phyloP scores from a whole-genome alignment of 805 yeast genomes.

The Yarrowia keelungensis region DNA sequence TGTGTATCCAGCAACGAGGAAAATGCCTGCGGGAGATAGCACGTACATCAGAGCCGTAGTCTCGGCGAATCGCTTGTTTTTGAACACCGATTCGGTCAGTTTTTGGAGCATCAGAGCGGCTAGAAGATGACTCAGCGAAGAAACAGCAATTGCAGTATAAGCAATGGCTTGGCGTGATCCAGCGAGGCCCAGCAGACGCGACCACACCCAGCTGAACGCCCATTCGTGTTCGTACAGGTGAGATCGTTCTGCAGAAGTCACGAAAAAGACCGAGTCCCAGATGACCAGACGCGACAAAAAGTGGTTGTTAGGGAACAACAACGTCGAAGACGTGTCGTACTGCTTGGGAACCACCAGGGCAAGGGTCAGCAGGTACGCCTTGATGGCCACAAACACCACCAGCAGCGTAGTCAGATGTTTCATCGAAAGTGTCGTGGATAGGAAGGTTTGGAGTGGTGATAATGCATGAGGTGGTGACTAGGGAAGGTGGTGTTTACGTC shows the following conservation, averaged over 20 bases:
- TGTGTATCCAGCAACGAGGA: constrained; percentile 73
- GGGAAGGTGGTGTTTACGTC: too few relatives aligned
- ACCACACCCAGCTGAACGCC: constrained; percentile 87
- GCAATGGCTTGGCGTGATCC: constrained; percentile 45
- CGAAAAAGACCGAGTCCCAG: constrained; percentile 89
- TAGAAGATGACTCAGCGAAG: constrained; percentile 61
- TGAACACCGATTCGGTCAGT: constrained; percentile 52
- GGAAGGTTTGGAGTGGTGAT: background rate
- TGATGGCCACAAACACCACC: constrained; percentile 19
- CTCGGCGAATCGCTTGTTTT: constrained; percentile 46
- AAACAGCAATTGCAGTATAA: constrained; percentile 56
- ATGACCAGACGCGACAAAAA: constrained; percentile 55
- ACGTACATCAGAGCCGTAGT: constrained; percentile 58
- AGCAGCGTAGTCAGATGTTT: constrained; percentile 15
- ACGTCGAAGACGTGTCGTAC: constrained; percentile 25
- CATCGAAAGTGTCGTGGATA: background rate
- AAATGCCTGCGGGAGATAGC: constrained; percentile 82
- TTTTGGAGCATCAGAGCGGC: constrained; percentile 59
- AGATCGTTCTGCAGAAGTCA: constrained; percentile 60
- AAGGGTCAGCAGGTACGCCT: constrained; percentile 9
- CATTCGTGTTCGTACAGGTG: constrained; percentile 83
- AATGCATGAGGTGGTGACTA: background rate
- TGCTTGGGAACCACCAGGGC: constrained; percentile 22
- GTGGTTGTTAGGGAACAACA: constrained; percentile 15
- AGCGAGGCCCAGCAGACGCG: constrained; percentile 51